A percentile compares a stretch with the other conserved stretches of the same genome.
Conservation (phyloP, 306 rosid species). For the Gynostemma pentaphyllum region DNA sequence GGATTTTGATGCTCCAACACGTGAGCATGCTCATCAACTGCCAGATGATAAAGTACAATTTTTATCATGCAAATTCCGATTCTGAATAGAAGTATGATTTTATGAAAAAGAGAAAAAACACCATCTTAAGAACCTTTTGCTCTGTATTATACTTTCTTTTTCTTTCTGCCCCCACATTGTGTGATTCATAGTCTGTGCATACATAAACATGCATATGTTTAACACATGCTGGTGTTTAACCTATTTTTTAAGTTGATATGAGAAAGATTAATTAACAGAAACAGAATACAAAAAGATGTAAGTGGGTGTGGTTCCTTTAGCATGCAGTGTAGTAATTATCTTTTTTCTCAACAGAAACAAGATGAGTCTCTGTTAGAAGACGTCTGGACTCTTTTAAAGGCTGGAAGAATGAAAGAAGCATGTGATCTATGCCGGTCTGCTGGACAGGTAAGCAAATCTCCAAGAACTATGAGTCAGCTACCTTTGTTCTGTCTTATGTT, state of each 20-base stretch:
- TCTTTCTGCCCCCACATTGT: neutral
- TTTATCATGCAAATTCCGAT: neutral
- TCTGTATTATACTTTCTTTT: neutral
- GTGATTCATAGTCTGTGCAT: neutral
- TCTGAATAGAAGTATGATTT: neutral
- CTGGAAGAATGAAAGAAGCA: conserved; percentile 95
- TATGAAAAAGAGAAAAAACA: neutral
- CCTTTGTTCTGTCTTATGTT: conserved; percentile 1
- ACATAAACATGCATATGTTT: neutral
- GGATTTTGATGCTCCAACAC: conserved; percentile 98
- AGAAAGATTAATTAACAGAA: neutral
- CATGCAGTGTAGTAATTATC: neutral
- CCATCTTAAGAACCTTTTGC: neutral
- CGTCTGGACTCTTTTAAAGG: conserved; percentile 87
- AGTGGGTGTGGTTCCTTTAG: neutral
- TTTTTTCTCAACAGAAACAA: conserved; percentile 57
- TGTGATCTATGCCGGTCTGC: conserved; percentile 86
- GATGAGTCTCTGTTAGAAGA: conserved; percentile 96
- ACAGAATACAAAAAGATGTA: neutral
- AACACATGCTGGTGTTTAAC: neutral
- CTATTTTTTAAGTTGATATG: neutral
- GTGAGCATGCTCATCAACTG: conserved; percentile 78
- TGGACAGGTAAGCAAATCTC: conserved; percentile 61
- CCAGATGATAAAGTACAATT: conserved; percentile 70
- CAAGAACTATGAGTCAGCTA: neutral